A percentile compares a stretch with the other conserved stretches of the same genome.
Evolutionary conservation across 2,329 filamentous ascomycete species (phyloP).

Genomic region (Xylariaceae sp.): DNA sequence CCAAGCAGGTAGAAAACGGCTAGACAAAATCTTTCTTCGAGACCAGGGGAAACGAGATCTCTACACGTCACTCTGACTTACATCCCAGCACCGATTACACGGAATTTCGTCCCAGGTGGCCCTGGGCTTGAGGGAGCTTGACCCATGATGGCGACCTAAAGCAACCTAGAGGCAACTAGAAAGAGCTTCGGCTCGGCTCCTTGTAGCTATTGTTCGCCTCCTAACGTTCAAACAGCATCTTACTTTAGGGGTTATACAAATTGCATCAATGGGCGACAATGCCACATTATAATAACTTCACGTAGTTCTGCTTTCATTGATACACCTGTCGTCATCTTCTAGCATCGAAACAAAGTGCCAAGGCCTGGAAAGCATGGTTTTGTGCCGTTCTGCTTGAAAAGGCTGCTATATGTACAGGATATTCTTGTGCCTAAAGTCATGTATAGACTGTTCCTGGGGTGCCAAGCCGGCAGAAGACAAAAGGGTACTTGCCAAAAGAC

Average conservation of each 20-base stretch:
- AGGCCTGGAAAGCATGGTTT: slow-evolving; percentile 7
- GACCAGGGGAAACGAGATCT: not conserved
- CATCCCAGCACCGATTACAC: slow-evolving; percentile 42
- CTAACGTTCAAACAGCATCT: not conserved
- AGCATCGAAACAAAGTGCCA: slow-evolving; percentile 15
- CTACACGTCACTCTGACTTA: slow-evolving; percentile 24
- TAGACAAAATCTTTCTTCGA: not conserved
- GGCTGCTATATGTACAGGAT: not conserved
- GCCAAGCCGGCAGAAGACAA: slow-evolving; percentile 28
- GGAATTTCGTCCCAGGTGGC: slow-evolving; percentile 39
- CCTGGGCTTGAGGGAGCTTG: slow-evolving; percentile 37
- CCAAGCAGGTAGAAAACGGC: not conserved
- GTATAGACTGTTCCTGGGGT: slow-evolving; percentile 8
- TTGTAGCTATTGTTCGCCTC: slow-evolving; percentile 1
- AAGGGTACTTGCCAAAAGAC: not conserved
- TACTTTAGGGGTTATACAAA: slow-evolving; percentile 1
- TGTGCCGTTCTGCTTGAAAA: not conserved
- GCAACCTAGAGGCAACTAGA: slow-evolving; percentile 11
- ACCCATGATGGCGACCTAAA: slow-evolving; percentile 32
- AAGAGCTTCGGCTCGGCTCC: slow-evolving; percentile 9
- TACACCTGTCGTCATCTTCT: slow-evolving; percentile 7
- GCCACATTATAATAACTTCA: slow-evolving; percentile 17
- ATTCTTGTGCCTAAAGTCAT: not conserved
- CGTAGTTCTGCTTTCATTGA: slow-evolving; percentile 11
- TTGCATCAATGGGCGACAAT: slow-evolving; percentile 20